Evolutionary conservation across 768 basidiomycete genomes (phyloP), one percentile per base, ranked within the genome.

Genomic region (Lactifluus subvellereus): DNA sequence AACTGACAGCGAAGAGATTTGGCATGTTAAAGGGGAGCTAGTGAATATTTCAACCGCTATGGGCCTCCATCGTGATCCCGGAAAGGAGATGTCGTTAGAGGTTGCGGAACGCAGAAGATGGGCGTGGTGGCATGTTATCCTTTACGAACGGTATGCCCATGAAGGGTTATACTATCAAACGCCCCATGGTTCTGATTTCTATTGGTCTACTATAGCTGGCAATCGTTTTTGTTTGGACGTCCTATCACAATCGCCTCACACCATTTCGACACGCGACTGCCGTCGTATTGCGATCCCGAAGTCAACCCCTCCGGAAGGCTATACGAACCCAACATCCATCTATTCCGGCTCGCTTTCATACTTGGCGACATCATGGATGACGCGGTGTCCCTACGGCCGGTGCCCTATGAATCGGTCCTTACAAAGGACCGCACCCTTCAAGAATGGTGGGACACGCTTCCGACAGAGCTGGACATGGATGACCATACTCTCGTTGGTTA

Each of bases 51-150:
- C 79, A 13, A 84, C 82, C 67, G 89, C 88, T 27, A 86, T 91
- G 84, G 89, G 89, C 13, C 76, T 91, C 5, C 89, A 90, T 73
- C 84, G 88, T 20, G 89, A 91, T 73, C 89, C 88, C 20, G 83
- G 80, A 47, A 86, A 85, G 71, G 88, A 80, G 65, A 86, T 88
- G 80, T 79, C 79, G 57, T 78, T 82, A 60, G 87, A 89, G 66
- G 73, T 83, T 13, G 84, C 87, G 47, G 88, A 89, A 71, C 80
- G 88, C 62, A 77, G 89, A 53, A 77, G 88, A 59, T 90, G 89
- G 88, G 87, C 87, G 8, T 91, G 88, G 88, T 91, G 89, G 89
- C 88, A 91, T 73, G 84, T 88, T 59, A 71, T 91, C 50, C 75
- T 88, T 59, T 77, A 89, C 27, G 88, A 90, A 75, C 78, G 87